phyloP scores from a whole-genome alignment of 2,329 filamentous ascomycete species.

The Trichophyton equinum region DNA sequence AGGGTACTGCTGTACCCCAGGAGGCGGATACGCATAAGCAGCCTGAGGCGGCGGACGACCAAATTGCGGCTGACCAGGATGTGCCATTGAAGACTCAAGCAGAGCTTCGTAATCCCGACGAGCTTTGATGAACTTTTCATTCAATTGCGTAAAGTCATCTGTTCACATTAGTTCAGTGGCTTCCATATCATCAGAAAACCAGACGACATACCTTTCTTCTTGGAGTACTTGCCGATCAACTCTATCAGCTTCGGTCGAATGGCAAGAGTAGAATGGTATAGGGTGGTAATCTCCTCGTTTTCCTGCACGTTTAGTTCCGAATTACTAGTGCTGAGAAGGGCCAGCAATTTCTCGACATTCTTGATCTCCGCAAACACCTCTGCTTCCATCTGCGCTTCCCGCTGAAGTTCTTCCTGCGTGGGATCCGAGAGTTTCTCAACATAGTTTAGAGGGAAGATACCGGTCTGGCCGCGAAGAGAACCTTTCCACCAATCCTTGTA shows the following conservation, averaged over 20 bases:
- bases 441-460: slow-evolving; percentile 97
- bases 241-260: slow-evolving; percentile 96
- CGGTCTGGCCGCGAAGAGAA: slow-evolving; percentile 82
- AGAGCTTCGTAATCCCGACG: slow-evolving; percentile 90
- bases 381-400: slow-evolving; percentile 88
- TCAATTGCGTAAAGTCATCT: slow-evolving; percentile 98
- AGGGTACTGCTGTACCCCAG: slow-evolving; percentile 23
- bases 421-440: slow-evolving; percentile 95
- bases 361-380: slow-evolving; percentile 67
- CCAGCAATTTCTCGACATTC: slow-evolving; percentile 71
- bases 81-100: slow-evolving; percentile 93
- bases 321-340: slow-evolving; percentile 76
- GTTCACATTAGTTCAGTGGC: background rate
- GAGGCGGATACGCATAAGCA: slow-evolving; percentile 26
- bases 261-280: slow-evolving; percentile 84
- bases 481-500: slow-evolving; percentile 99
- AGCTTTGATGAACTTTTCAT: slow-evolving; percentile 99
- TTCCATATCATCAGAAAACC: background rate
- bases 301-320: slow-evolving; percentile 71
- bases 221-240: slow-evolving; percentile 95
- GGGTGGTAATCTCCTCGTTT: slow-evolving; percentile 85
- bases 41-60: slow-evolving; percentile 19
- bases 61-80: slow-evolving; percentile 54
- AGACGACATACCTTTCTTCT: slow-evolving; percentile 71
- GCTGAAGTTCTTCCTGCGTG: slow-evolving; percentile 83